A percentile compares a stretch with the other conserved stretches of the same genome.
These are phyloP conservation scores for Globisporangium uncinulatum DNA, from an alignment of 352 stramenopile species.

Conservation along the genomic window DNA sequence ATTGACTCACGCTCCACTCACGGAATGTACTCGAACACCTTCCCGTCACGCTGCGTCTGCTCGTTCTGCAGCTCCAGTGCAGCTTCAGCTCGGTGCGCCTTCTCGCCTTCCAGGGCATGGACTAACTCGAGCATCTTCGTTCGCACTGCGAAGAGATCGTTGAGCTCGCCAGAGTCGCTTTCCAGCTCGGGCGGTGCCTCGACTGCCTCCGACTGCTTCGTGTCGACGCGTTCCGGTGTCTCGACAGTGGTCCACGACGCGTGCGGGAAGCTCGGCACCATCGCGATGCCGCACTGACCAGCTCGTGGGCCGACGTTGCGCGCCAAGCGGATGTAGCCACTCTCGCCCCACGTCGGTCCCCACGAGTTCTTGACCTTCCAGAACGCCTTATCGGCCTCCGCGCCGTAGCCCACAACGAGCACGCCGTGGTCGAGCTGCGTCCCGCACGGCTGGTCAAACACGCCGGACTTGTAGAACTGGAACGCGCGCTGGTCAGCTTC, in stretches of 20 bases:
- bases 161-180: not conserved
- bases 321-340: slow-evolving; percentile 91
- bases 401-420: slow-evolving; percentile 93
- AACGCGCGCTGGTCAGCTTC: slow-evolving; percentile 92
- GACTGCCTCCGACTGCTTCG: not conserved
- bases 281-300: slow-evolving; percentile 24
- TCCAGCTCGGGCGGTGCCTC: not conserved
- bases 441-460: slow-evolving; percentile 72
- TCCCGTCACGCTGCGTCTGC: not conserved
- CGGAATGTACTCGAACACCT: slow-evolving; percentile 15
- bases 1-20: not conserved
- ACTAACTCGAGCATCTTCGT: slow-evolving; percentile 5
- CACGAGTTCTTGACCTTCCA: slow-evolving; percentile 95
- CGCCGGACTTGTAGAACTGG: slow-evolving; percentile 95
- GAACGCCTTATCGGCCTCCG: slow-evolving; percentile 73
- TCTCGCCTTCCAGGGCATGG: not conserved
- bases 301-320: slow-evolving; percentile 35
- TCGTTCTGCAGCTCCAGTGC: not conserved
- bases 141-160: slow-evolving; percentile 4
- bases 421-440: slow-evolving; percentile 95
- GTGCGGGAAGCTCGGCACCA: slow-evolving; percentile 23
- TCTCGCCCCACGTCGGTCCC: slow-evolving; percentile 92
- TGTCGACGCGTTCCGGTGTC: not conserved
- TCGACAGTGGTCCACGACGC: slow-evolving; percentile 7
- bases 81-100: not conserved